Percentiles rank a stretch among this genome's conserved stretches.
phyloP scores from a whole-genome alignment of 2,329 filamentous ascomycete genomes.

The Didymella exigua region DNA sequence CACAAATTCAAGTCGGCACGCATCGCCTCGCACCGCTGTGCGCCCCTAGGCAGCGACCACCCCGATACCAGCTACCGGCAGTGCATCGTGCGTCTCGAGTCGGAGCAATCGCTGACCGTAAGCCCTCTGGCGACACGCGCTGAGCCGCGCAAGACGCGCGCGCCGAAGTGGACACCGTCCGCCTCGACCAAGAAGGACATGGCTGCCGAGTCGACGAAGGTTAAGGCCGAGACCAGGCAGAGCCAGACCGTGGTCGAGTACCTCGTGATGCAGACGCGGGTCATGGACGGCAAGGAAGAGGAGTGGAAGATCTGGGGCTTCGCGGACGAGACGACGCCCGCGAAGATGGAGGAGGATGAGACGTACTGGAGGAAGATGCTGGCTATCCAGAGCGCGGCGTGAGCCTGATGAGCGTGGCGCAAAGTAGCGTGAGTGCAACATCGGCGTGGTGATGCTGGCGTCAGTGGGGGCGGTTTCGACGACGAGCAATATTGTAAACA shows the following conservation, averaged over 20 bases:
- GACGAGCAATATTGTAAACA: conserved; percentile 20
- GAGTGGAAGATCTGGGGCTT: conserved; percentile 72
- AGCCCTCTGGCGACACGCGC: neutral
- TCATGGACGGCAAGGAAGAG: conserved; percentile 53
- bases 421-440: neutral
- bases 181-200: neutral
- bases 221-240: neutral
- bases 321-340: conserved; percentile 55
- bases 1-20: conserved; percentile 48
- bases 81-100: conserved; percentile 34
- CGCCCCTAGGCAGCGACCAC: conserved; percentile 48
- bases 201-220: conserved; percentile 20
- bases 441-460: too few relatives aligned
- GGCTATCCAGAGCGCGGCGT: conserved; percentile 21
- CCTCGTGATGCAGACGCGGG: conserved; percentile 63
- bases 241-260: conserved; percentile 62
- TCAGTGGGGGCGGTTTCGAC: too few relatives aligned
- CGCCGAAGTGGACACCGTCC: neutral
- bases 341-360: conserved; percentile 30
- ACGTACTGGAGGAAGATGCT: conserved; percentile 29
- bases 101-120: conserved; percentile 26
- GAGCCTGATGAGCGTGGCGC: neutral
- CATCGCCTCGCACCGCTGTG: conserved; percentile 62
- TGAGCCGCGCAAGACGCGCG: neutral
- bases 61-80: conserved; percentile 35